Percentiles rank a stretch among this genome's conserved stretches.
phyloP scores from a whole-genome alignment of 192 early-diverging fungal genomes.

The Diversispora epigaea region DNA sequence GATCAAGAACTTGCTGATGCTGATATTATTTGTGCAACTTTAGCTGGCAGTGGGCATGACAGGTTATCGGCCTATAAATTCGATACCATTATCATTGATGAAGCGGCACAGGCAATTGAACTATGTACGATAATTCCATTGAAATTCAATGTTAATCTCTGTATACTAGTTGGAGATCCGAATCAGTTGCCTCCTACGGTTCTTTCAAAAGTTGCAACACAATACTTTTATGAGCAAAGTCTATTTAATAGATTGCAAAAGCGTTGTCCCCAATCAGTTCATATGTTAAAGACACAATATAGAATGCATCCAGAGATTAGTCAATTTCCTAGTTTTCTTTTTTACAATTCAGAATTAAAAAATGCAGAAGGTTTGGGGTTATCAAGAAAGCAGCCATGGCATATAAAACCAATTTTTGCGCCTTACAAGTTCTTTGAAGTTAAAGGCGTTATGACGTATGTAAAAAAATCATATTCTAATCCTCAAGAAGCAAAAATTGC shows the following conservation, averaged over 20 bases:
- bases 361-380: slow-evolving; percentile 72
- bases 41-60: slow-evolving; percentile 87
- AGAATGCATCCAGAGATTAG: slow-evolving; percentile 96
- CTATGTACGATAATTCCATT: slow-evolving; percentile 85
- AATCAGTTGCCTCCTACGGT: slow-evolving; percentile 94
- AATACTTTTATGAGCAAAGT: slow-evolving; percentile 79
- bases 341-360: slow-evolving; percentile 73
- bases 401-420: slow-evolving; percentile 57
- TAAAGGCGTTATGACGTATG: slow-evolving; percentile 50
- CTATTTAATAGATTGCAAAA: slow-evolving; percentile 88
- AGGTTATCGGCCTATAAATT: slow-evolving; percentile 62
- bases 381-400: slow-evolving; percentile 73
- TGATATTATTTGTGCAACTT: slow-evolving; percentile 83
- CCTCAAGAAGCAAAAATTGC: slow-evolving; percentile 75
- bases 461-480: slow-evolving; percentile 78
- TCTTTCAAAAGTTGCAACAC: slow-evolving; percentile 65
- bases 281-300: slow-evolving; percentile 91
- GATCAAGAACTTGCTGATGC: slow-evolving; percentile 64
- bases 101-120: slow-evolving; percentile 93
- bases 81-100: slow-evolving; percentile 88
- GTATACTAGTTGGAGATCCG: slow-evolving; percentile 91
- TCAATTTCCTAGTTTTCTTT: slow-evolving; percentile 70
- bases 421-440: slow-evolving; percentile 84
- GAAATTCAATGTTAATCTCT: slow-evolving; percentile 74
- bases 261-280: slow-evolving; percentile 60